These are phyloP conservation scores for Magnolia kwangsiensis DNA, from an alignment of 164 flowering plant species.

Conservation along the genomic window DNA sequence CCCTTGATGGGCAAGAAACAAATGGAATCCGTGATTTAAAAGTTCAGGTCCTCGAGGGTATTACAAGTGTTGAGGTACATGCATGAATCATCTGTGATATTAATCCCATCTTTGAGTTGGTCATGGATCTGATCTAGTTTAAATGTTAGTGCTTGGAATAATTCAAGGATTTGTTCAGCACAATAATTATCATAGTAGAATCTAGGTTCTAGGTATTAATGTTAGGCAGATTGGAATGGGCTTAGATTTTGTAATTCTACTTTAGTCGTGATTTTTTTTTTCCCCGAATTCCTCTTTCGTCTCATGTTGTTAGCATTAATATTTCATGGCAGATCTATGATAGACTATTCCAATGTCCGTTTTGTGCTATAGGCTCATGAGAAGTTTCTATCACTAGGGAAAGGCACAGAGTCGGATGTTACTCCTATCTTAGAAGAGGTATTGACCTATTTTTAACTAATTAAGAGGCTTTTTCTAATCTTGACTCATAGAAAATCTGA, in stretches of 20 bases:
- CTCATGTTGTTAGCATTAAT: background rate
- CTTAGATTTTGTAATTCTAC: background rate
- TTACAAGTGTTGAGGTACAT: conserved; percentile 78
- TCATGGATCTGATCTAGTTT: no score
- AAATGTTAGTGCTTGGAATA: no score
- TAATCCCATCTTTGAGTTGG: no score
- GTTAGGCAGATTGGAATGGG: background rate
- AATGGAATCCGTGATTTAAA: conserved; percentile 67
- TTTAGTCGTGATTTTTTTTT: background rate
- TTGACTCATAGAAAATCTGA: conserved; percentile 6
- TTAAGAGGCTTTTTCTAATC: background rate
- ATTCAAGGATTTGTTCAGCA: no score
- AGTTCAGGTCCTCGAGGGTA: conserved; percentile 69
- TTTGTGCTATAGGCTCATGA: conserved; percentile 54
- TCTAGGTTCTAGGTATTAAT: no score
- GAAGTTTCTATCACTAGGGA: conserved; percentile 56
- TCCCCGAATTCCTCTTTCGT: background rate
- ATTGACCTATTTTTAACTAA: conserved; percentile 11
- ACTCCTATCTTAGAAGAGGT: conserved; percentile 62
- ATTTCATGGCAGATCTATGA: background rate
- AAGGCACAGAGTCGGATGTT: conserved; percentile 54
- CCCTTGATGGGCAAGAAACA: conserved; percentile 39
- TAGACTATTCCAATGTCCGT: background rate
- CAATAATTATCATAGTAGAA: no score
- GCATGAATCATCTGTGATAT: background rate